phyloP scores from a whole-genome alignment of 768 basidiomycete species.

The Mycena albidolilacea region DNA sequence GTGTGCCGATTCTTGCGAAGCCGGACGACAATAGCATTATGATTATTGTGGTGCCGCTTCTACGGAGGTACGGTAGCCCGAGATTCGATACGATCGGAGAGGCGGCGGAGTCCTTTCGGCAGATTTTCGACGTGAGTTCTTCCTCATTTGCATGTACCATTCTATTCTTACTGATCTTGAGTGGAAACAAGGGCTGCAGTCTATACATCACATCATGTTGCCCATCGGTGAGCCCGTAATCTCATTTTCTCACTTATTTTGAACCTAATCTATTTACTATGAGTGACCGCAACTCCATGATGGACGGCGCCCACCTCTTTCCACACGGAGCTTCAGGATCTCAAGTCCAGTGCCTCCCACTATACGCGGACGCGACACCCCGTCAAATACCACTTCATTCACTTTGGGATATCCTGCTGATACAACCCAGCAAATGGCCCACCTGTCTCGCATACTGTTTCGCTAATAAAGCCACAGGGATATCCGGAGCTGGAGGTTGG shows the following conservation, averaged over 20 bases:
- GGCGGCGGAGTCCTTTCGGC: slow-evolving; percentile 45
- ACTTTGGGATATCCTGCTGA: neutral
- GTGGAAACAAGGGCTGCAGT: too few relatives aligned
- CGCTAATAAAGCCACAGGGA: neutral
- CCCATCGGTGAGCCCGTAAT: slow-evolving; percentile 44
- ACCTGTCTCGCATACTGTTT: too few relatives aligned
- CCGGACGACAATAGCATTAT: too few relatives aligned
- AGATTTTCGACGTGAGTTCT: slow-evolving; percentile 49
- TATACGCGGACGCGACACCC: slow-evolving; percentile 54
- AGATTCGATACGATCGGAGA: too few relatives aligned
- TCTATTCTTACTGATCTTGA: too few relatives aligned
- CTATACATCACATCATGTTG: slow-evolving; percentile 47
- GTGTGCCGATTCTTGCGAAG: too few relatives aligned
- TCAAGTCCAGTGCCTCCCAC: slow-evolving; percentile 21
- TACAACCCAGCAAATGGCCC: too few relatives aligned
- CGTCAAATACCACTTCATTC: neutral
- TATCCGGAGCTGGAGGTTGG: slow-evolving; percentile 13
- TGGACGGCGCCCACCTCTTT: slow-evolving; percentile 32
- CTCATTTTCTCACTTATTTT: neutral
- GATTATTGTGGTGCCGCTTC: too few relatives aligned
- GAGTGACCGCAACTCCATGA: slow-evolving; percentile 43
- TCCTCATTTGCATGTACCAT: neutral
- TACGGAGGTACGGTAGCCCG: too few relatives aligned
- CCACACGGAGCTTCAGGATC: neutral
- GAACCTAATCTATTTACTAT: neutral